phyloP scores from a whole-genome alignment of 805 yeast genomes.

The Maudiozyma serrabonitensis region DNA sequence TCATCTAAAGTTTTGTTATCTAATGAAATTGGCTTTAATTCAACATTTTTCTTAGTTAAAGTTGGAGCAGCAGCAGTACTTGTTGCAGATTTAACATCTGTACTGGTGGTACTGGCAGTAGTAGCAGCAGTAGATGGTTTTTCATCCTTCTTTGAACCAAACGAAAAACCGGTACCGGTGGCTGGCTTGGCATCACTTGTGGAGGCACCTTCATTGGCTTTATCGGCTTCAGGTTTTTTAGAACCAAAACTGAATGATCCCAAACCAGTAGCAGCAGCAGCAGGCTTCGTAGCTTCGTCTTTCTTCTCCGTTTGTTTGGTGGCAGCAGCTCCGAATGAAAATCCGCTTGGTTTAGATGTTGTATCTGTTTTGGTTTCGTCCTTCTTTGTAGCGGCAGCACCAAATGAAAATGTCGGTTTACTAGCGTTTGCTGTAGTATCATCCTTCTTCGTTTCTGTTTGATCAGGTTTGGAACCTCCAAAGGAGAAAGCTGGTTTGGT shows the following conservation, averaged over 20 bases:
- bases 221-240: neutral
- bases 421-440: neutral
- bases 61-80: neutral
- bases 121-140: slow-evolving; percentile 5
- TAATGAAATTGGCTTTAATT: slow-evolving; percentile 63
- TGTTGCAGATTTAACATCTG: neutral
- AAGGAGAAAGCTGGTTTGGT: slow-evolving; percentile 8
- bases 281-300: neutral
- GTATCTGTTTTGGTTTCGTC: slow-evolving; percentile 1
- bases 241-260: slow-evolving; percentile 18
- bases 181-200: slow-evolving; percentile 2
- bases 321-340: slow-evolving; percentile 9
- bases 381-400: slow-evolving; percentile 1
- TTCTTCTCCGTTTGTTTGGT: slow-evolving; percentile 4
- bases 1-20: slow-evolving; percentile 91
- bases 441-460: neutral
- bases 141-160: slow-evolving; percentile 11
- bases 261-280: slow-evolving; percentile 2
- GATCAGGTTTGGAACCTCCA: neutral
- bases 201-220: slow-evolving; percentile 1
- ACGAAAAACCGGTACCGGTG: slow-evolving; percentile 9
- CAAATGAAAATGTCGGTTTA: slow-evolving; percentile 7
- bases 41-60: slow-evolving; percentile 40
- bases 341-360: slow-evolving; percentile 6
- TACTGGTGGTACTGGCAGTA: neutral